phyloP scores from a whole-genome alignment of 768 basidiomycete genomes.

The Dacryopinax primogenitus region DNA sequence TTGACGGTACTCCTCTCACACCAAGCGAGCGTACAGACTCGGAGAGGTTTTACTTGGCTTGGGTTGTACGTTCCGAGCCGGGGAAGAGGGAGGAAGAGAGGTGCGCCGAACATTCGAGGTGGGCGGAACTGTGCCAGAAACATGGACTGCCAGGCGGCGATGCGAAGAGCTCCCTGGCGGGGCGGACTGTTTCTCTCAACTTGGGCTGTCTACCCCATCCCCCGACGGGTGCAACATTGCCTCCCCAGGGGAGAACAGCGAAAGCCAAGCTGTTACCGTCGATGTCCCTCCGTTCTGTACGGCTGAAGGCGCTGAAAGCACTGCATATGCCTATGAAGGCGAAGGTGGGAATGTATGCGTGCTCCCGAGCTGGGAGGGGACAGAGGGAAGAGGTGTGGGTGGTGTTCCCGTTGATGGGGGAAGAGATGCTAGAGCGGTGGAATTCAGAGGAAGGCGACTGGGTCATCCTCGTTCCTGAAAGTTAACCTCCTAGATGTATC shows the following conservation, averaged over 20 bases:
- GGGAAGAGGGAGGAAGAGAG: conserved; percentile 34
- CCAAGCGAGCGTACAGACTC: conserved; percentile 60
- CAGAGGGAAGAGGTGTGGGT: not conserved
- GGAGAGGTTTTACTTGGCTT: conserved; percentile 71
- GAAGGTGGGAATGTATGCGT: conserved; percentile 42
- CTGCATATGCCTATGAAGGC: conserved; percentile 23
- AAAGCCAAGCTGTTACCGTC: conserved; percentile 48
- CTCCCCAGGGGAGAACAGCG: not conserved
- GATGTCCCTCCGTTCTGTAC: conserved; percentile 53
- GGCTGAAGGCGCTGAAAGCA: conserved; percentile 49
- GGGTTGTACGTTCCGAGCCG: conserved; percentile 39
- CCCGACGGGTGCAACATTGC: conserved; percentile 16
- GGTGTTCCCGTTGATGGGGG: not conserved
- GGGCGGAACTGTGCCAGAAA: conserved; percentile 44
- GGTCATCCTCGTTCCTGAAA: not conserved
- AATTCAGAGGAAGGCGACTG: not conserved
- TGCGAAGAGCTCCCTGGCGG: not conserved
- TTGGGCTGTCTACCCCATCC: conserved; percentile 15
- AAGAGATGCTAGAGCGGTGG: not conserved
- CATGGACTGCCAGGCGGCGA: conserved; percentile 14
- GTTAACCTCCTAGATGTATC: not conserved
- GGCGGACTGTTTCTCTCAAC: conserved; percentile 12
- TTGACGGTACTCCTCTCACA: conserved; percentile 57
- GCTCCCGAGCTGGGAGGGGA: conserved; percentile 25
- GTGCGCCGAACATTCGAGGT: conserved; percentile 46